Evolutionary conservation across 768 basidiomycete genomes (phyloP).

Genomic region (Heimioporus sp.): DNA sequence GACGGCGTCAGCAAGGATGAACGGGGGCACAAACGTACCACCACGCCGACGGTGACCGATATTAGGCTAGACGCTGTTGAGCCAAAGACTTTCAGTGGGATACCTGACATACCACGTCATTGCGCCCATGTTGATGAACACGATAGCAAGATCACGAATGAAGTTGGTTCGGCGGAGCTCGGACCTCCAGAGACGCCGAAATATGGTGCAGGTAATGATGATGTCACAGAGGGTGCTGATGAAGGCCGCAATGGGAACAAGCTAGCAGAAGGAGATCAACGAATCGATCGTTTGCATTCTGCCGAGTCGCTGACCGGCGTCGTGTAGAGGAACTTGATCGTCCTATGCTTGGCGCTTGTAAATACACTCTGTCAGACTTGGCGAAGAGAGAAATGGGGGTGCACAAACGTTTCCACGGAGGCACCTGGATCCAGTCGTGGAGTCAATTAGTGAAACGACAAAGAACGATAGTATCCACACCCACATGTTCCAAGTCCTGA

Average conservation of each 20-base stretch:
- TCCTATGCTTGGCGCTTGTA: not conserved
- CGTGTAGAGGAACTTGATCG: conserved; percentile 3
- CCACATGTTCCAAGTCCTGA: conserved; percentile 8
- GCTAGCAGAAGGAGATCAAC: not conserved
- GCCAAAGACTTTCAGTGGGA: no score
- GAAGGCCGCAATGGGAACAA: conserved; percentile 2
- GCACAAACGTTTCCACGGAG: conserved; percentile 1
- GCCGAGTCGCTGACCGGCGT: conserved; percentile 3
- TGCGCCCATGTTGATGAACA: conserved; percentile 16
- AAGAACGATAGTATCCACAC: no score
- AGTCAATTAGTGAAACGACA: not conserved
- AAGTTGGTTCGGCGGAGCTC: conserved; percentile 5
- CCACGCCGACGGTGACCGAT: conserved; percentile 2
- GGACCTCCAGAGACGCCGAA: conserved; percentile 10
- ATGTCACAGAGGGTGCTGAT: conserved; percentile 11
- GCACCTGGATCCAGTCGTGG: not conserved
- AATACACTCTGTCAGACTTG: not conserved
- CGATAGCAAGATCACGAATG: conserved; percentile 7
- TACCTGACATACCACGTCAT: conserved; percentile 8
- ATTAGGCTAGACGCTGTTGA: conserved; percentile 2
- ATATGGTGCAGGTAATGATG: conserved; percentile 8
- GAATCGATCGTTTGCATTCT: not conserved
- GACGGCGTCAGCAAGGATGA: not conserved
- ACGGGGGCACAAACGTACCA: not conserved
- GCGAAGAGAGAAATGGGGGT: not conserved